Evolutionary conservation across 352 stramenopile genomes (phyloP).

Genomic region (Pythium phragmitis): DNA sequence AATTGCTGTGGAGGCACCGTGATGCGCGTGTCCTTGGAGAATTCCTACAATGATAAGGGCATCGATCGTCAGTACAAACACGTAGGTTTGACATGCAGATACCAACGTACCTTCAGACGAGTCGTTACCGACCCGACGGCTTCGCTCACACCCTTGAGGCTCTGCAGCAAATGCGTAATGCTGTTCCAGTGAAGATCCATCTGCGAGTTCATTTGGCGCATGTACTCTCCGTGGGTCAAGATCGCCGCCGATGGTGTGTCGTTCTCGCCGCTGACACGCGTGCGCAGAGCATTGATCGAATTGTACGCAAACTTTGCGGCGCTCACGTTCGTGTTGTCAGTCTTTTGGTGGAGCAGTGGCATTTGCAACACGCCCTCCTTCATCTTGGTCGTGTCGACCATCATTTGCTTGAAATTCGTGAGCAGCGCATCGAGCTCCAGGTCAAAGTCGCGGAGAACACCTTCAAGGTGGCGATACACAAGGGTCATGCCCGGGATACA

Average conservation of each 20-base stretch:
- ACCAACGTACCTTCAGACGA: slow-evolving; percentile 55
- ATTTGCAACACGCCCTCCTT: slow-evolving; percentile 76
- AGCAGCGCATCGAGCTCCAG: slow-evolving; percentile 65
- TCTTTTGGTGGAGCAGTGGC: slow-evolving; percentile 66
- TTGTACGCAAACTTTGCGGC: slow-evolving; percentile 76
- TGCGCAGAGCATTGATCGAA: slow-evolving; percentile 76
- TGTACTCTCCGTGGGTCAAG: slow-evolving; percentile 82
- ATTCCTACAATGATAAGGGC: slow-evolving; percentile 42
- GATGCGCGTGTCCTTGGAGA: slow-evolving; percentile 64
- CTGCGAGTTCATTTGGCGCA: slow-evolving; percentile 83
- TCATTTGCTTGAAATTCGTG: slow-evolving; percentile 71
- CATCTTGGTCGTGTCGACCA: slow-evolving; percentile 79
- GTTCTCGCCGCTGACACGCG: slow-evolving; percentile 54
- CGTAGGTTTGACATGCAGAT: neutral
- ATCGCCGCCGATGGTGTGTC: slow-evolving; percentile 66
- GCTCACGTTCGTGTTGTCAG: slow-evolving; percentile 66
- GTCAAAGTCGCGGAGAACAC: slow-evolving; percentile 61
- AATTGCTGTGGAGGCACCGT: slow-evolving; percentile 73
- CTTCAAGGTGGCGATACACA: slow-evolving; percentile 66
- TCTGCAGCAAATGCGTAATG: slow-evolving; percentile 80
- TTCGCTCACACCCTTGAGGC: slow-evolving; percentile 70
- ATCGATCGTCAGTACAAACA: neutral
- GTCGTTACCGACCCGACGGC: slow-evolving; percentile 58
- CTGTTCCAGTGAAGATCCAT: slow-evolving; percentile 88
- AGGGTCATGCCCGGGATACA: slow-evolving; percentile 74